Evolutionary conservation across 495 filamentous ascomycete genomes (phyloP).

Genomic region (Penicillium psychrofluorescens): DNA sequence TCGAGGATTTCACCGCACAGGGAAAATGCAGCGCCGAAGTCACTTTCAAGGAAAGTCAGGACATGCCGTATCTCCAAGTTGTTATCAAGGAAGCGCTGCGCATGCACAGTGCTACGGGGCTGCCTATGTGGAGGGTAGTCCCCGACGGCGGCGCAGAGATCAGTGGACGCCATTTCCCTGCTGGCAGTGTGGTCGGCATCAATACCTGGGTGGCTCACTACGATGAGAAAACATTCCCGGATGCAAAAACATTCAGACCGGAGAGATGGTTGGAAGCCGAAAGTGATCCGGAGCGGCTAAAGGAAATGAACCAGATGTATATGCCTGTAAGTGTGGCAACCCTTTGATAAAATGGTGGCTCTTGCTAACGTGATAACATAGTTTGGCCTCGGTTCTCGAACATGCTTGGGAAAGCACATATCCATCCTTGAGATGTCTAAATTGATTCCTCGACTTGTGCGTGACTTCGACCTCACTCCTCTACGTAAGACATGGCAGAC

Average conservation of each 20-base stretch:
- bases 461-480: constrained; percentile 32
- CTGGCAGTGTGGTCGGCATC: constrained; percentile 43
- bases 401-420: constrained; percentile 43
- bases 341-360: background rate
- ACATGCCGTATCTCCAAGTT: constrained; percentile 42
- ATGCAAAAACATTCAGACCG: constrained; percentile 24
- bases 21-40: constrained; percentile 19
- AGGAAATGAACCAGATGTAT: constrained; percentile 36
- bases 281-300: constrained; percentile 17
- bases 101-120: constrained; percentile 31
- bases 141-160: constrained; percentile 33
- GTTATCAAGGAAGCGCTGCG: constrained; percentile 40
- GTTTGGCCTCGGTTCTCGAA: constrained; percentile 41
- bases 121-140: constrained; percentile 32
- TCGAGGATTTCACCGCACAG: constrained; percentile 27
- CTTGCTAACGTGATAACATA: constrained; percentile 8
- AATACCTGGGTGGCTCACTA: constrained; percentile 47
- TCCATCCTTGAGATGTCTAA: constrained; percentile 42
- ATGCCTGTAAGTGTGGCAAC: constrained; percentile 26
- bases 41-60: constrained; percentile 43
- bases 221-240: constrained; percentile 39
- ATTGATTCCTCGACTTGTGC: constrained; percentile 37
- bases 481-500: constrained; percentile 27
- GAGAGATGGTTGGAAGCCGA: constrained; percentile 34
- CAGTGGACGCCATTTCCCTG: constrained; percentile 27